Evolutionary conservation across 768 basidiomycete species (phyloP).

Genomic region (Tephrocybe sp.): DNA sequence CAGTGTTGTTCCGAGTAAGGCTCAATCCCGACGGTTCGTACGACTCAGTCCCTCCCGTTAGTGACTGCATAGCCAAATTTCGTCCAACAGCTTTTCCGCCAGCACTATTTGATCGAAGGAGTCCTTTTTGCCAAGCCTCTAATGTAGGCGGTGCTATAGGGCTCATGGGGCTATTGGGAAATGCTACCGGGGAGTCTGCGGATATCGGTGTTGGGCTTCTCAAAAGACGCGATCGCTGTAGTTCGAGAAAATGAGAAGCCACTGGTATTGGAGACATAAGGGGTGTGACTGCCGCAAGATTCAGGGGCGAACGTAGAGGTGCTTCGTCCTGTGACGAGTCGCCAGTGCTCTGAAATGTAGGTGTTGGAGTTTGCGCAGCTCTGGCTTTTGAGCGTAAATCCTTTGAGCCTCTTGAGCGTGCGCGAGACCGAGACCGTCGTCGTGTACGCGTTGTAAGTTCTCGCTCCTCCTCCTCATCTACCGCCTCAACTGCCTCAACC

Average conservation of each 20-base stretch:
- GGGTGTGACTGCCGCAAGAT: slow-evolving; percentile 35
- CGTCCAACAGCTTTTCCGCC: slow-evolving; percentile 63
- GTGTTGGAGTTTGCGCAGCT: slow-evolving; percentile 45
- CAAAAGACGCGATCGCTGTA: slow-evolving; percentile 44
- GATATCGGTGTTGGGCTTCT: slow-evolving; percentile 55
- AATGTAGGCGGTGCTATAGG: slow-evolving; percentile 71
- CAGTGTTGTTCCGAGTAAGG: slow-evolving; percentile 77
- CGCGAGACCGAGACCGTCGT: slow-evolving; percentile 77
- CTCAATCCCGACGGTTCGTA: slow-evolving; percentile 55
- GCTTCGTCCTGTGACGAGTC: slow-evolving; percentile 78
- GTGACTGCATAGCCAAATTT: slow-evolving; percentile 78
- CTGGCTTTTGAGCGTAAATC: slow-evolving; percentile 68
- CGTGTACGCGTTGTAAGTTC: slow-evolving; percentile 50
- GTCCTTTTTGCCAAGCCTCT: slow-evolving; percentile 73
- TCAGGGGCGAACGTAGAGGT: slow-evolving; percentile 32
- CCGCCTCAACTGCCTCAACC: slow-evolving; percentile 36
- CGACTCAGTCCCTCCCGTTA: slow-evolving; percentile 74
- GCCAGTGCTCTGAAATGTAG: slow-evolving; percentile 44
- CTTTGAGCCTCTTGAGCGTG: slow-evolving; percentile 73
- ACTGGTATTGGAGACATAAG: slow-evolving; percentile 45
- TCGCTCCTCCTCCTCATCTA: slow-evolving; percentile 42
- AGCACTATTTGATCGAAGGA: slow-evolving; percentile 92
- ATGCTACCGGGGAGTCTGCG: slow-evolving; percentile 55
- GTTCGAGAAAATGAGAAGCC: slow-evolving; percentile 54
- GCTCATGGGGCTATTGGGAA: slow-evolving; percentile 66